A percentile compares a stretch with the other conserved stretches of the same genome.
These are phyloP conservation scores for Cercospora citrullina DNA, from an alignment of 2,329 filamentous ascomycete genomes.

Conservation along the genomic window DNA sequence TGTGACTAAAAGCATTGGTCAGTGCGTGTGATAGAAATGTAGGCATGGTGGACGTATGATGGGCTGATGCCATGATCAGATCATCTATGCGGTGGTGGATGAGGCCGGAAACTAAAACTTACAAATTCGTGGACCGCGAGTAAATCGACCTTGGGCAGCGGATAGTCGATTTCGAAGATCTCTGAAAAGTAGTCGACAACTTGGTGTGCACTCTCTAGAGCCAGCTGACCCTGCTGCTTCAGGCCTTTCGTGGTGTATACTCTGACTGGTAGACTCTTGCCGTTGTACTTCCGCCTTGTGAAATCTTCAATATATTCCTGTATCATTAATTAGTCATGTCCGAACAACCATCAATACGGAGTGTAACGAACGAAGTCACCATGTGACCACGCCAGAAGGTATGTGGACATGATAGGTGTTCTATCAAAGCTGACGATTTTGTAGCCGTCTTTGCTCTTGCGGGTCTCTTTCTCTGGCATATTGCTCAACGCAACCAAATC, in stretches of 20 bases:
- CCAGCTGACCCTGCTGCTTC: constrained; percentile 86
- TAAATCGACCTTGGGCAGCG: constrained; percentile 86
- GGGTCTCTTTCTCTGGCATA: constrained; percentile 81
- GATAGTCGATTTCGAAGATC: constrained; percentile 90
- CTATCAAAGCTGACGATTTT: constrained; percentile 75
- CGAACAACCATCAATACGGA: too few relatives aligned
- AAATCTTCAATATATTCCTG: constrained; percentile 81
- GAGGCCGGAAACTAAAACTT: constrained; percentile 39
- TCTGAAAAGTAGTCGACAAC: constrained; percentile 97
- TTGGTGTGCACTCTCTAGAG: constrained; percentile 85
- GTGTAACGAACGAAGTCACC: constrained; percentile 67
- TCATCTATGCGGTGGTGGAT: not conserved
- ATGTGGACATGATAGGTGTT: constrained; percentile 85
- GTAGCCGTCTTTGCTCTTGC: constrained; percentile 63
- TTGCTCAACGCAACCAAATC: constrained; percentile 90
- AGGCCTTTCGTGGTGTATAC: constrained; percentile 96
- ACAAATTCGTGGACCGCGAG: constrained; percentile 93
- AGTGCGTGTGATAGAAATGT: constrained; percentile 34
- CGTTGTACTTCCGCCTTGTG: constrained; percentile 86
- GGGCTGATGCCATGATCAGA: constrained; percentile 38
- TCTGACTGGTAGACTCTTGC: constrained; percentile 84
- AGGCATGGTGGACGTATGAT: constrained; percentile 43
- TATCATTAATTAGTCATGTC: too few relatives aligned
- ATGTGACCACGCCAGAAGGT: constrained; percentile 89
- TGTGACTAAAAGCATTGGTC: constrained; percentile 54